Conservation (phyloP, 2,329 filamentous ascomycete genomes). For the Anisogramma anomala region DNA sequence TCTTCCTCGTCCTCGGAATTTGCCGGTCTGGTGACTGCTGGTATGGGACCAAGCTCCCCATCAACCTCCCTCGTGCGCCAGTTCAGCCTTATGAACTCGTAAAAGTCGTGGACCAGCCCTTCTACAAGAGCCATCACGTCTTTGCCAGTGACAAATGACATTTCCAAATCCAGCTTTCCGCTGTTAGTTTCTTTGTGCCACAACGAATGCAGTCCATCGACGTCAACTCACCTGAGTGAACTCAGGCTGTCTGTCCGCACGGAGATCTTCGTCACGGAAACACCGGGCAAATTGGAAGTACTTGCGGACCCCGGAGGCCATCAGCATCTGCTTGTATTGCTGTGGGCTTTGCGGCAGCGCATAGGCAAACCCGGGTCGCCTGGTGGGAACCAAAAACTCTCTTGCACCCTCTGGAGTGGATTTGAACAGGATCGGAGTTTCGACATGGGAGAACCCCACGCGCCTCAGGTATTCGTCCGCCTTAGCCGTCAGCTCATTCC, state of each 20-base stretch:
- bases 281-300: slow-evolving; percentile 94
- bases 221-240: slow-evolving; percentile 66
- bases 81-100: slow-evolving; percentile 35
- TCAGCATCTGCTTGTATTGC: slow-evolving; percentile 96
- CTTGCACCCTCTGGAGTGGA: slow-evolving; percentile 91
- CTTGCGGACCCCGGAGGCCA: slow-evolving; percentile 70
- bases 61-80: slow-evolving; percentile 23
- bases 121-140: slow-evolving; percentile 54
- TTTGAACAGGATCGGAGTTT: slow-evolving; percentile 92
- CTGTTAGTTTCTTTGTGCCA: not conserved
- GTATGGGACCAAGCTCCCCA: slow-evolving; percentile 20
- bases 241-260: slow-evolving; percentile 88
- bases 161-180: slow-evolving; percentile 74
- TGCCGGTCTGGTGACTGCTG: not conserved
- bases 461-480: slow-evolving; percentile 42
- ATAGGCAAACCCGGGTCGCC: slow-evolving; percentile 65
- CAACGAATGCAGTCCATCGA: slow-evolving; percentile 21
- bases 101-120: slow-evolving; percentile 42
- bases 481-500: slow-evolving; percentile 46
- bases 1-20: not conserved
- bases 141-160: slow-evolving; percentile 67
- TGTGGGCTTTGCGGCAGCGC: slow-evolving; percentile 93
- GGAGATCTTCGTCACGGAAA: slow-evolving; percentile 87
- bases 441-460: slow-evolving; percentile 62
- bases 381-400: slow-evolving; percentile 86